Percentiles rank a stretch among this genome's conserved stretches.
Evolutionary conservation across 2,329 filamentous ascomycete genomes (phyloP).

Genomic region (Cercospora janseana): DNA sequence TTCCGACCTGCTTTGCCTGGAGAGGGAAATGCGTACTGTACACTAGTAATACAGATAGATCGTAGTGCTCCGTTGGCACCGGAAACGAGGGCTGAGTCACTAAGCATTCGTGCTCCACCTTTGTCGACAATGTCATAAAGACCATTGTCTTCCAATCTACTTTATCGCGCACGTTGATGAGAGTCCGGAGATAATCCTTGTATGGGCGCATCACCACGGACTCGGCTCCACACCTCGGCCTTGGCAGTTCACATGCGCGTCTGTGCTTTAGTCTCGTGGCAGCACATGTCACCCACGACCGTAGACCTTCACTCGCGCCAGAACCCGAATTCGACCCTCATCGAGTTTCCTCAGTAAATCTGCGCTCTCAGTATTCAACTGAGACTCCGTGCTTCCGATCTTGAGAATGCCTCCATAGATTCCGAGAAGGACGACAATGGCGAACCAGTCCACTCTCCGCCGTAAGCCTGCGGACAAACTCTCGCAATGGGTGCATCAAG

Average conservation of each 20-base stretch:
- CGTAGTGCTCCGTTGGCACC: too few species aligned
- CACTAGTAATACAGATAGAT: too few species aligned
- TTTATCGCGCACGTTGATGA: too few species aligned
- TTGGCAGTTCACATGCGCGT: conserved; percentile 7
- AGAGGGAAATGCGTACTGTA: too few species aligned
- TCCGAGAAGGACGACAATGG: conserved; percentile 58
- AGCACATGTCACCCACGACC: conserved; percentile 1
- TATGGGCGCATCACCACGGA: background rate
- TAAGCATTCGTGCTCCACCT: too few species aligned
- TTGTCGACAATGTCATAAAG: too few species aligned
- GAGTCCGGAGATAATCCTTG: too few species aligned
- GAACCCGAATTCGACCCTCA: background rate
- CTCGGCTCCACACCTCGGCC: conserved; percentile 11
- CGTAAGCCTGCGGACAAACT: conserved; percentile 36
- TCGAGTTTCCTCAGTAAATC: background rate
- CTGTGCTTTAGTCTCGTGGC: background rate
- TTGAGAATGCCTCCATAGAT: conserved; percentile 8
- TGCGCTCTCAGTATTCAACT: background rate
- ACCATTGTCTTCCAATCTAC: too few species aligned
- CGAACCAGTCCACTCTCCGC: conserved; percentile 77
- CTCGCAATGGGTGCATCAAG: conserved; percentile 35
- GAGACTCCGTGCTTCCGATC: background rate
- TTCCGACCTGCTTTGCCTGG: too few species aligned
- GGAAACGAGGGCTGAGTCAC: too few species aligned
- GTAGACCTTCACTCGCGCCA: background rate